Percentiles rank a stretch among this genome's conserved stretches.
phyloP scores from a whole-genome alignment of 2,329 filamentous ascomycete species.

The Ophiostoma tasmaniense region DNA sequence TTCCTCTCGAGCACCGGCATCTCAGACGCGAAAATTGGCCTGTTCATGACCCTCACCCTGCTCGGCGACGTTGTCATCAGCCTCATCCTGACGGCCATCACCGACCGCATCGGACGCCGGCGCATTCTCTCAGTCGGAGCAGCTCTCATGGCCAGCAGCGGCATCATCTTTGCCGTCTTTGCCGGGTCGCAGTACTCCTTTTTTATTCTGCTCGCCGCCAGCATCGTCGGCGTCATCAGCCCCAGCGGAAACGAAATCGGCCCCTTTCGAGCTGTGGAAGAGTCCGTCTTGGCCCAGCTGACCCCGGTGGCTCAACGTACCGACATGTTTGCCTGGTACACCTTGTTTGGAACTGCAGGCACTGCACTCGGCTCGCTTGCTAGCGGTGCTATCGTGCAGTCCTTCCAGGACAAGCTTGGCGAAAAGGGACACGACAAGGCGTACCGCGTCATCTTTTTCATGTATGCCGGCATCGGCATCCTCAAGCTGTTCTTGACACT shows the following conservation, averaged over 20 bases:
- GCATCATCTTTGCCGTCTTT: constrained; percentile 50
- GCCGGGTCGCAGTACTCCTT: constrained; percentile 40
- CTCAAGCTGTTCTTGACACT: constrained; percentile 48
- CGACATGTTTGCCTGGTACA: constrained; percentile 57
- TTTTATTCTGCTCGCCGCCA: constrained; percentile 49
- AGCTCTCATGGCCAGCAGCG: constrained; percentile 46
- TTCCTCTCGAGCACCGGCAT: constrained; percentile 45
- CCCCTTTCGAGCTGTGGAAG: constrained; percentile 54
- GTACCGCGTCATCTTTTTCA: constrained; percentile 49
- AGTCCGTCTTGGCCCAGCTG: constrained; percentile 51
- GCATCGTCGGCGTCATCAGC: constrained; percentile 54
- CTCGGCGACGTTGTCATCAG: constrained; percentile 52
- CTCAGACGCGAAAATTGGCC: constrained; percentile 44
- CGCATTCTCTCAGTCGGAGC: constrained; percentile 47
- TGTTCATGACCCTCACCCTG: constrained; percentile 59
- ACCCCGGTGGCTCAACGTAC: constrained; percentile 37
- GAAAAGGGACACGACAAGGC: constrained; percentile 24
- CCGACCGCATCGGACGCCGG: constrained; percentile 46
- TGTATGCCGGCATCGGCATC: constrained; percentile 48
- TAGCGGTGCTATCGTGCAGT: constrained; percentile 51
- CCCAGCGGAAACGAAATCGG: constrained; percentile 58
- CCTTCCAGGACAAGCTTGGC: constrained; percentile 29
- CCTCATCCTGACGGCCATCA: constrained; percentile 49
- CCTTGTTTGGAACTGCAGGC: constrained; percentile 49
- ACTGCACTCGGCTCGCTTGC: constrained; percentile 51